Base-by-base conservation (phyloP, 176 grass and related monocot genomes). In the Juncus effusus region DNA sequence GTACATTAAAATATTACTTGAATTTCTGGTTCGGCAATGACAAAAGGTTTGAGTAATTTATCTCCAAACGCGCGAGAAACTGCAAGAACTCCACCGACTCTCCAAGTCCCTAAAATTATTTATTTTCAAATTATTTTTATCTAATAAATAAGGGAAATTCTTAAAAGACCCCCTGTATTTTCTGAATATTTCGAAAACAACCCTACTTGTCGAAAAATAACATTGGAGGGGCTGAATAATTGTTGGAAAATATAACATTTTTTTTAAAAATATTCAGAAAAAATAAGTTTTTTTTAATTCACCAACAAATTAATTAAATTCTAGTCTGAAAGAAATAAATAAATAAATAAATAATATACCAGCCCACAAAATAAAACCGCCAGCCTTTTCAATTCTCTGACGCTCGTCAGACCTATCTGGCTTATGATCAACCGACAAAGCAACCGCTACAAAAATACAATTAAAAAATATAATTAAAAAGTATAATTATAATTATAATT, bases 11-110 rank as follows among this genome's bases (percentile, higher is more conserved):
- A 28, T 42, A 55, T 1, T 64, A 82, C 73, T 72, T 76, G 79
- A 82, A 82, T 82, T 82, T 82, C 79, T 12, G 79, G 79, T 63
- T 82, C 79, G 4, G 79, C 79, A 76, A 70, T 64, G 14, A 82
- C 79, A 76, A 69, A 82, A 47, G 72, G 73, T 64, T 82, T 76
- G 19, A 82, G 57, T 10, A 75, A 63, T 64, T 64, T 82, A 61
- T 82, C 72, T 70, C 73, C 79, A 76, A 82, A 76, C 60, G 79
- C 79, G 42, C 72, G 73, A 70, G 79, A 82, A 64, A 82, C 72
- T 9, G 79, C 72, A 76, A 82, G 79, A 57, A 82, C 64, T 63
- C 79, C 79, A 57, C 79, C 79, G 47, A 82, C 79, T 36, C 79
- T 53, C 79, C 79, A 82, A 56, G 79, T 82, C 13, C 79, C 73